A percentile compares a stretch with the other conserved stretches of the same genome.
phyloP scores from a whole-genome alignment of 805 yeast genomes.

The Candida railenensis region DNA sequence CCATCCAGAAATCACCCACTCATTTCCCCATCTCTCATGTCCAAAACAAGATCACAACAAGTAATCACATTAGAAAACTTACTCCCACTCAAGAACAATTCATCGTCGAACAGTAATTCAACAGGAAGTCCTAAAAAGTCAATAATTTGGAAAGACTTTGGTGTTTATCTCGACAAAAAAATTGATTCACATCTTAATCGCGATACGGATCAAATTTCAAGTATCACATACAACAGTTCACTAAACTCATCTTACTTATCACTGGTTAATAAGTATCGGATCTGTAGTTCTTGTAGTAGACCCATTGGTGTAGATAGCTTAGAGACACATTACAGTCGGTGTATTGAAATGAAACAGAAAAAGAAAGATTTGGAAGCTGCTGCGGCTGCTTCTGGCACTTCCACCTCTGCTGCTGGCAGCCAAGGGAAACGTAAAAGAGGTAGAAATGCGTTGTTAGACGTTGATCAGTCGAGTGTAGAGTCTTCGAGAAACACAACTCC shows the following conservation, averaged over 20 bases:
- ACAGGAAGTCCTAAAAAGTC: constrained; percentile 16
- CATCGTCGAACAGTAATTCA: background rate
- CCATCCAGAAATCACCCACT: background rate
- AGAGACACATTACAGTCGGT: constrained; percentile 30
- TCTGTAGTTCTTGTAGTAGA: constrained; percentile 38
- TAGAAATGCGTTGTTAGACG: constrained; percentile 25
- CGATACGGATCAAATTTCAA: constrained; percentile 19
- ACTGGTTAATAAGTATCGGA: constrained; percentile 33
- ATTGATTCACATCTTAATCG: constrained; percentile 26
- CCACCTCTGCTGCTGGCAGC: constrained; percentile 9
- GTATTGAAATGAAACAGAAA: constrained; percentile 39
- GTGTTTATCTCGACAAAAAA: constrained; percentile 41
- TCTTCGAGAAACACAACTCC: constrained; percentile 40
- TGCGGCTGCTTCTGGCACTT: constrained; percentile 11
- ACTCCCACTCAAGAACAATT: constrained; percentile 6
- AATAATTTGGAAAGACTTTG: constrained; percentile 45
- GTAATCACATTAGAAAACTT: constrained; percentile 26
- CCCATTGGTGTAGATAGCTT: constrained; percentile 40
- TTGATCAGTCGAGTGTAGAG: constrained; percentile 39
- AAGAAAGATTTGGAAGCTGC: constrained; percentile 17
- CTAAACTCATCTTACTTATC: constrained; percentile 30
- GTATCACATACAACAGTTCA: constrained; percentile 13
- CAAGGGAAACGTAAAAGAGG: constrained; percentile 26
- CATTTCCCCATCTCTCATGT: constrained; percentile 12
- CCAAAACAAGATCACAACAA: constrained; percentile 21